Conservation (phyloP, 352 stramenopile genomes). For the Globisporangium nodosum region DNA sequence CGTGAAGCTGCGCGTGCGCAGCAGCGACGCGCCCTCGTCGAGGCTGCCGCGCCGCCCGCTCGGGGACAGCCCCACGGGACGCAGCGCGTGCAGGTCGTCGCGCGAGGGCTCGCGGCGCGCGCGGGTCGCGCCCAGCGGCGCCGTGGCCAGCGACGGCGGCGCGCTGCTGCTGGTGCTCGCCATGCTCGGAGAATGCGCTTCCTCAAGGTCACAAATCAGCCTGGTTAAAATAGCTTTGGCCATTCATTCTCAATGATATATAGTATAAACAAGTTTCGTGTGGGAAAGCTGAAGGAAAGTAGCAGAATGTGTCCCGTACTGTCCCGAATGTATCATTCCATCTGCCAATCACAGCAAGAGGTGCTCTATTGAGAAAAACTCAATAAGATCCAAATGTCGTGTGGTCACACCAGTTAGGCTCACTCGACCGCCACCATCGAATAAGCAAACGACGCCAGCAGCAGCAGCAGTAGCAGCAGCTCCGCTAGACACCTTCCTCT, state of each 20-base stretch:
- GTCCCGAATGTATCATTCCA: too few relatives aligned
- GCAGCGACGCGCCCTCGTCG: constrained; percentile 11
- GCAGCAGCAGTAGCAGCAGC: neutral
- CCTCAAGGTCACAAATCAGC: neutral
- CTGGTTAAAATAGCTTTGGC: too few relatives aligned
- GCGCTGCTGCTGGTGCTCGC: neutral
- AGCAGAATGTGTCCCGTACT: too few relatives aligned
- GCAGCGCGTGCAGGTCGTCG: constrained; percentile 40
- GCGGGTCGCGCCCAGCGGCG: neutral
- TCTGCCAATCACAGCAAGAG: neutral
- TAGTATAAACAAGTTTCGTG: too few relatives aligned
- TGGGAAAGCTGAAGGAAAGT: too few relatives aligned
- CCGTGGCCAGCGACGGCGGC: neutral
- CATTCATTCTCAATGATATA: too few relatives aligned
- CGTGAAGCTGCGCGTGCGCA: constrained; percentile 62
- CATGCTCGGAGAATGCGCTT: neutral
- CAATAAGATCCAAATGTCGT: neutral
- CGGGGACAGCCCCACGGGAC: constrained; percentile 44
- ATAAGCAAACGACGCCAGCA: neutral
- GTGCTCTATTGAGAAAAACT: neutral
- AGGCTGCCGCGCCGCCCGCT: constrained; percentile 15
- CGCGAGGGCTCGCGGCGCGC: constrained; percentile 27
- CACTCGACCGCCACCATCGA: constrained; percentile 1
- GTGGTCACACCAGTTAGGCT: neutral
- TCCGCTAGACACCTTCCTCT: neutral